Evolutionary conservation across 148 eudicot genomes (phyloP), one percentile per base, ranked within the genome.

Genomic region (Camellia japonica): DNA sequence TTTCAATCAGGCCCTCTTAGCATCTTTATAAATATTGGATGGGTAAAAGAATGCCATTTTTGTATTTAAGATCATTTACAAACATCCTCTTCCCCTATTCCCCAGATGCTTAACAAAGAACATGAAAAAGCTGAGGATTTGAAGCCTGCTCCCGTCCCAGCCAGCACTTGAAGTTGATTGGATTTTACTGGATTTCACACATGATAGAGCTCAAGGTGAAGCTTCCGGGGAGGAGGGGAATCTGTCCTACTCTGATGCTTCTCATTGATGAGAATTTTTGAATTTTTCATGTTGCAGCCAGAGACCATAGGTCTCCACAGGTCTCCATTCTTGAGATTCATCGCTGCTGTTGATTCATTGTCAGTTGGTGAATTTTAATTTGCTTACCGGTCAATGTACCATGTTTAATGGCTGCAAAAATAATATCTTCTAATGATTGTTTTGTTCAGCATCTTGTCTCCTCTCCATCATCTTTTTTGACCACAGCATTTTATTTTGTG

Each of bases 101-200:
- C 1, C 43, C 49, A 68, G 72, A 68, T 68, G 72, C 72, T 68
- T 15, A 68, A 68, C 52, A 68, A 68, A 44, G 72, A 68, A 68
- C 72, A 43, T 43, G 72, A 68, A 18, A 68, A 68, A 43, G 23
- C 72, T 4, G 72, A 68, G 52, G 72, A 68, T 68, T 42, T 47
- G 16, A 68, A 68, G 72, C 72, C 72, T 10, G 49, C 72, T 42
- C 15, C 72, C 5, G 51, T 68, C n/a, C 72, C 72, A 16, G 51
- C 72, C 43, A 51, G 4, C 6, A 51, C 72, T 13, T 51, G 72
- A 43, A 43, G 72, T 51, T 68, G 52, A 68, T 42, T 12, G 47
- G 20, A 1, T 68, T 68, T 68, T 68, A 6, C 19, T 5, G 8
- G n/a, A 43, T 42, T 44, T 6, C n/a, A 14, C 2, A 19, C 72